Conservation (phyloP, 1,284 basidiomycete genomes). For the Omphalotus olearius region DNA sequence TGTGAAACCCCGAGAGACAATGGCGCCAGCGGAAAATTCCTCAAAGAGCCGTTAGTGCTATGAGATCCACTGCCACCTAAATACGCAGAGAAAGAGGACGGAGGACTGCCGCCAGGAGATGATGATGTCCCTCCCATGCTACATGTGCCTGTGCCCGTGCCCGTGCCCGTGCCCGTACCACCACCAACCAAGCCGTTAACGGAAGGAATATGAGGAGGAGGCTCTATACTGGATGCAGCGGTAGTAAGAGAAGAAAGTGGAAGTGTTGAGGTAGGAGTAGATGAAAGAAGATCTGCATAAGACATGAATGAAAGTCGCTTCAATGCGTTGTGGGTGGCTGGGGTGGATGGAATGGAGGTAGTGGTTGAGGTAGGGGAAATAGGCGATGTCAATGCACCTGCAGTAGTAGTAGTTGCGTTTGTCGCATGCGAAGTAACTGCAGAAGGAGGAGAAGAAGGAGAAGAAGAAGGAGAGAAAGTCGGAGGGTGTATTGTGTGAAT, state of each 20-base stretch:
- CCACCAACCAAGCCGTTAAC: constrained; percentile 46
- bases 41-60: neutral
- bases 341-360: neutral
- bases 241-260: constrained; percentile 71
- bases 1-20: neutral
- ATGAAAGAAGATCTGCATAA: constrained; percentile 77
- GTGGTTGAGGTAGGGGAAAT: neutral
- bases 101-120: constrained; percentile 2
- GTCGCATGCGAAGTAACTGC: neutral
- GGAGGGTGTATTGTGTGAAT: neutral
- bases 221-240: constrained; percentile 41
- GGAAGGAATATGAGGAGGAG: constrained; percentile 64
- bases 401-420: neutral
- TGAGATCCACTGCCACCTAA: neutral
- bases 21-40: neutral
- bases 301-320: constrained; percentile 83
- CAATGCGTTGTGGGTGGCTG: constrained; percentile 42
- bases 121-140: constrained; percentile 18
- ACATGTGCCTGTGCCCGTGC: no score
- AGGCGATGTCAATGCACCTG: neutral
- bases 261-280: constrained; percentile 66
- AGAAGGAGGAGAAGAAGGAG: neutral
- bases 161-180: no score
- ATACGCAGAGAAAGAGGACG: neutral
- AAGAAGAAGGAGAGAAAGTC: neutral